These are phyloP conservation scores for Kockovaella imperatae DNA, from an alignment of 768 basidiomycete genomes.

Conservation along the genomic window DNA sequence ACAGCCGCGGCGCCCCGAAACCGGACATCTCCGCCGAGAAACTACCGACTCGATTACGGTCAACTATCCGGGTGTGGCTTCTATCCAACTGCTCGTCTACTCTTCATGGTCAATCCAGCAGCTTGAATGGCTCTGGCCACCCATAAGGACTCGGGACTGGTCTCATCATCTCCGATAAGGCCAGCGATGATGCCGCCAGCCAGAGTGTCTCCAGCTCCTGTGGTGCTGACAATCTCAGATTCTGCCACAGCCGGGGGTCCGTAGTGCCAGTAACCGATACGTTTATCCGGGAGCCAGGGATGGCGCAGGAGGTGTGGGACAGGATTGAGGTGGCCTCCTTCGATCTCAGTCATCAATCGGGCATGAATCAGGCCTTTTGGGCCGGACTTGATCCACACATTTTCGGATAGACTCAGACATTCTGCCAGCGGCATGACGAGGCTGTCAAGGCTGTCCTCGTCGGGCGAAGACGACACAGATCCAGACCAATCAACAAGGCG, in stretches of 20 bases:
- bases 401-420: slow-evolving; percentile 65
- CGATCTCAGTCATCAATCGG: no score
- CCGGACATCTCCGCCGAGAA: no score
- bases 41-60: no score
- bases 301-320: no score
- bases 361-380: slow-evolving; percentile 45
- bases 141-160: slow-evolving; percentile 18
- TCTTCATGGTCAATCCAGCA: slow-evolving; percentile 23
- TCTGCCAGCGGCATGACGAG: slow-evolving; percentile 67
- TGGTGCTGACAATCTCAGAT: slow-evolving; percentile 58
- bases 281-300: slow-evolving; percentile 17
- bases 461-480: no score
- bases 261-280: no score
- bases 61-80: no score
- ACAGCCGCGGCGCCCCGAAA: no score
- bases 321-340: no score
- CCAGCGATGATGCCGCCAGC: slow-evolving; percentile 74
- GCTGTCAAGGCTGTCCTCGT: no score
- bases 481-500: no score
- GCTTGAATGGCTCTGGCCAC: slow-evolving; percentile 19
- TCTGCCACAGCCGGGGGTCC: no score
- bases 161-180: slow-evolving; percentile 45
- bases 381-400: slow-evolving; percentile 80
- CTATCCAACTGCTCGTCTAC: slow-evolving; percentile 27
- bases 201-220: slow-evolving; percentile 86